A percentile compares a stretch with the other conserved stretches of the same genome.
phyloP scores from a whole-genome alignment of 1,284 basidiomycete species.

The Coniophora puteana region DNA sequence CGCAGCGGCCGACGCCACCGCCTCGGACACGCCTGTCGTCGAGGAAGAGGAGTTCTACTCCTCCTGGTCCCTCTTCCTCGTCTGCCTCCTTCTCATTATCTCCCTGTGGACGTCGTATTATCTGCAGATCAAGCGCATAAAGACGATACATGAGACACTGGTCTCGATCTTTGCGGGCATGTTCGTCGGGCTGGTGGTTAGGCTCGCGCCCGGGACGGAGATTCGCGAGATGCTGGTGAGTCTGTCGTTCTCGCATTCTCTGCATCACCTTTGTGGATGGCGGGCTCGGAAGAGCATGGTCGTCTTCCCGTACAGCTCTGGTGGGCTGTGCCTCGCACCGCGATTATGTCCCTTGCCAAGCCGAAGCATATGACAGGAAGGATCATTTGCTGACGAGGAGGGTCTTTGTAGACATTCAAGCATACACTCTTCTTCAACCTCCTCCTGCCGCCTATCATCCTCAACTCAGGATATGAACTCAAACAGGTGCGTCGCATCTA shows the following conservation, averaged over 20 bases:
- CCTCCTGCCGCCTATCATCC: constrained; percentile 94
- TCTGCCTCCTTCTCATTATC: constrained; percentile 90
- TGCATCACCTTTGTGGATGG: not conserved
- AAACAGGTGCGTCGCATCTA: constrained; percentile 68
- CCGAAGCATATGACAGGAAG: too few species aligned
- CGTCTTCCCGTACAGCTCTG: too few species aligned
- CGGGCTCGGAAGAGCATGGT: too few species aligned
- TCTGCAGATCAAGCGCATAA: constrained; percentile 94
- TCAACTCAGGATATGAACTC: constrained; percentile 97
- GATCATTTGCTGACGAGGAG: too few species aligned
- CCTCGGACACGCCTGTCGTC: constrained; percentile 36
- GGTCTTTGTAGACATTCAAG: constrained; percentile 92
- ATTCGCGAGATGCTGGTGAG: constrained; percentile 97
- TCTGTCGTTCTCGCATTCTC: constrained; percentile 14
- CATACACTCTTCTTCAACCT: constrained; percentile 99
- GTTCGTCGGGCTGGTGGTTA: constrained; percentile 90
- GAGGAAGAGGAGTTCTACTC: constrained; percentile 90
- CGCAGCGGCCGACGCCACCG: constrained; percentile 14
- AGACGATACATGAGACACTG: constrained; percentile 94
- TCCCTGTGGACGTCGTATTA: constrained; percentile 98
- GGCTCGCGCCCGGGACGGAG: constrained; percentile 88
- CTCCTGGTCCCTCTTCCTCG: constrained; percentile 92
- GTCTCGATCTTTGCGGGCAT: constrained; percentile 96
- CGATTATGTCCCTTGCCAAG: too few species aligned
- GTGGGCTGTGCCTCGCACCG: too few species aligned